Evolutionary conservation across 805 yeast genomes (phyloP), one percentile per base, ranked within the genome.

Genomic region (Teunomyces stri): DNA sequence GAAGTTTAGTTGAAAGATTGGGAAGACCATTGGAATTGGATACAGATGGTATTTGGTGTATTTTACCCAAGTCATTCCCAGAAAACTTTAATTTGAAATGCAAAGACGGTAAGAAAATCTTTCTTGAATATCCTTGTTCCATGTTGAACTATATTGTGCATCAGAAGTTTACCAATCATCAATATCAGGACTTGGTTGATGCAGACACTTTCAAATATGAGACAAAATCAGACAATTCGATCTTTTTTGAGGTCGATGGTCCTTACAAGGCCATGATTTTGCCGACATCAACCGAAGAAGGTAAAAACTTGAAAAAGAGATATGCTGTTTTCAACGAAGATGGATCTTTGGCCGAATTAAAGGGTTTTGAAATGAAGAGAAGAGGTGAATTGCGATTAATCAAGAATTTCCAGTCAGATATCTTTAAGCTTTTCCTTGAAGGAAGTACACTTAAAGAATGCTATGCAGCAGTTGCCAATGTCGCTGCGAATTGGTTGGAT

Each of bases 1-100:
- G 98, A 51, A 71, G 86, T 0, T 70, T 94, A 49, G 97, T 94
- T 11, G 98, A 92, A 63, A 74, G 97, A 58, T 70, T 95, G 4
- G 99, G 99, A 1, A 77, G 98, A 56, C 99, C 99, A 0, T 72
- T 94, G 50, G 99, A 94, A 61, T 78, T 94, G 53, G 99, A 94
- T 68, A 94, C 99, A 0, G 99, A 94, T 76, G 99, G 99, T 74
- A 94, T 94, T 60, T 94, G 99, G 99, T 94, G 99, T 79, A 94
- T 91, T 53, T 72, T 94, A 38, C 99, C 99, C 1, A 77, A 82
- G 44, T 80, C 96, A 1, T 94, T 94, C 64, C 99, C 99, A 0
- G 99, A 94, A 58, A 86, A 90, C 55, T 89, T 76, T 65, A 74
- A 74, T 16, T 81, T 94, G 60, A 76, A 79, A 49, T 64, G 87